These are phyloP conservation scores for Triticum timopheevii DNA, from an alignment of 176 grass and related monocot species.

Conservation along the genomic window DNA sequence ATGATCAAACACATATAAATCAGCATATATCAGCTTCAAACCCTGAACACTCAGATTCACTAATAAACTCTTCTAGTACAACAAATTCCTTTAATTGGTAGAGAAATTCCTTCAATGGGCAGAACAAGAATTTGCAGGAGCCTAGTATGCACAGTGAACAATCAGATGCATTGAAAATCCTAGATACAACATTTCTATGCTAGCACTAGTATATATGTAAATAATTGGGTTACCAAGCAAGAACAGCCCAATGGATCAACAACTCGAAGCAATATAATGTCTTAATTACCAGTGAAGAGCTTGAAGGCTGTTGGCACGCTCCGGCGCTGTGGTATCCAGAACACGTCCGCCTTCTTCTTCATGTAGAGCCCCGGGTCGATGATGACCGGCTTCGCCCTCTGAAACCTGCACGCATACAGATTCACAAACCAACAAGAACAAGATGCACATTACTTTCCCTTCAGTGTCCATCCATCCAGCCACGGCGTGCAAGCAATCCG, in stretches of 20 bases:
- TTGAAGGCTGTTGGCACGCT: constrained; percentile 67
- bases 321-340: constrained; percentile 62
- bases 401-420: constrained; percentile 26
- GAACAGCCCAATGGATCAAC: background rate
- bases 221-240: background rate
- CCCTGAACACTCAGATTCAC: background rate
- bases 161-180: background rate
- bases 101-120: background rate
- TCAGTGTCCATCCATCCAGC: background rate
- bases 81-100: no score
- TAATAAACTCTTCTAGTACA: no score
- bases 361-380: constrained; percentile 75
- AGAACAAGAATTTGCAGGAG: background rate
- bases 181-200: background rate
- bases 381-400: constrained; percentile 68
- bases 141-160: background rate
- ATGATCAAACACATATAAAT: background rate
- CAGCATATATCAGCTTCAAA: background rate
- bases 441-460: background rate
- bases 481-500: background rate
- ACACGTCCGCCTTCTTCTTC: constrained; percentile 56
- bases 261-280: background rate
- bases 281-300: constrained; percentile 53
- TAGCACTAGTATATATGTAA: background rate
- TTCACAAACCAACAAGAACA: background rate